These are phyloP conservation scores for Austroboletus novae-zelandiae DNA, from an alignment of 1,284 basidiomycete species.

Conservation along the genomic window DNA sequence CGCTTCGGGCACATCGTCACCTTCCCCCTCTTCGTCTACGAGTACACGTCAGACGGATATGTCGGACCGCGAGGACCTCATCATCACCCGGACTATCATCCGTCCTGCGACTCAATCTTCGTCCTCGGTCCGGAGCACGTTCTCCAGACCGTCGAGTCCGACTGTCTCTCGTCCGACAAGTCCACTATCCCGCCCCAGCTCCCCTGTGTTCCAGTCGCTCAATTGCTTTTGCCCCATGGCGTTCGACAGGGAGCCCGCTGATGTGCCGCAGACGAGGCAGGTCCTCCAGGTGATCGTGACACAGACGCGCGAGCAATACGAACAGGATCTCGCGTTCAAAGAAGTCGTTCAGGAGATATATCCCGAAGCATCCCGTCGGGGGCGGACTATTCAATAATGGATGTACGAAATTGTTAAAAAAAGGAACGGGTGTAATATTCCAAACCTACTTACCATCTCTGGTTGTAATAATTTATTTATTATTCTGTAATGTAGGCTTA, in stretches of 20 bases:
- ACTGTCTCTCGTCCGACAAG: slow-evolving; percentile 22
- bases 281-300: slow-evolving; percentile 33
- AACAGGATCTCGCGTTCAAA: slow-evolving; percentile 33
- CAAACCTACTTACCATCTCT: not conserved
- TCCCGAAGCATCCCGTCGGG: slow-evolving; percentile 24
- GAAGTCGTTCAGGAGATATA: slow-evolving; percentile 29
- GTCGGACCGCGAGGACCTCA: slow-evolving; percentile 30
- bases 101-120: slow-evolving; percentile 16
- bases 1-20: not conserved
- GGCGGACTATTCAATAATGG: slow-evolving; percentile 9
- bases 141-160: slow-evolving; percentile 26
- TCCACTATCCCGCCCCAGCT: slow-evolving; percentile 26
- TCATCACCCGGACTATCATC: slow-evolving; percentile 33
- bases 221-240: slow-evolving; percentile 28
- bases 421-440: slow-evolving; percentile 13
- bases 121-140: slow-evolving; percentile 16
- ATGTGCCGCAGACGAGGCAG: slow-evolving; percentile 13
- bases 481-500: slow-evolving; percentile 22
- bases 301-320: slow-evolving; percentile 34
- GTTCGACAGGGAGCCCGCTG: slow-evolving; percentile 24
- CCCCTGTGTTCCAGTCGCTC: slow-evolving; percentile 24
- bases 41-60: slow-evolving; percentile 21
- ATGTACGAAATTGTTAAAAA: rapidly evolving
- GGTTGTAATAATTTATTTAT: slow-evolving; percentile 14
- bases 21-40: slow-evolving; percentile 1